A percentile compares a stretch with the other conserved stretches of the same genome.
phyloP scores from a whole-genome alignment of 73 alveolate species.

The Paramecium octaurelia region DNA sequence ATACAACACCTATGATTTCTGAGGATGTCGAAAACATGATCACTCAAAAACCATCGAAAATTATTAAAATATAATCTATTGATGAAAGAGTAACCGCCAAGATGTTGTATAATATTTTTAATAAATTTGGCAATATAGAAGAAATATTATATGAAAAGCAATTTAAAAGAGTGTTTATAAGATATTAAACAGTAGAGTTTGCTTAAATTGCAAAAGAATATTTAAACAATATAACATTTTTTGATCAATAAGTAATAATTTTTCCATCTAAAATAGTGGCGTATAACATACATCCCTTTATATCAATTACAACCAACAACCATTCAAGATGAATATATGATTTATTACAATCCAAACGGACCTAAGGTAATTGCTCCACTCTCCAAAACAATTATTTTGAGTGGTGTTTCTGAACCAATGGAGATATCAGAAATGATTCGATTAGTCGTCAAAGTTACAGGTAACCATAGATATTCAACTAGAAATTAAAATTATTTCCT shows the following conservation, averaged over 20 bases:
- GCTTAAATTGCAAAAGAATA: slow-evolving; percentile 29
- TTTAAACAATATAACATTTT: background rate
- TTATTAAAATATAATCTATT: background rate
- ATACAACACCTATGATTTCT: background rate
- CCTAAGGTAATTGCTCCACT: background rate
- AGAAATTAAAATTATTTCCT: background rate
- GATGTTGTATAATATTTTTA: background rate
- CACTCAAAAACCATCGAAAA: slow-evolving; percentile 9
- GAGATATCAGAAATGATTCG: background rate
- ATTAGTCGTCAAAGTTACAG: background rate
- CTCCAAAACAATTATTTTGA: background rate
- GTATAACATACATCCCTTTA: background rate
- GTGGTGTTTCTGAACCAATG: background rate
- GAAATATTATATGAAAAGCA: slow-evolving; percentile 2
- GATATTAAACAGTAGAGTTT: background rate
- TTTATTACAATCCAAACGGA: background rate
- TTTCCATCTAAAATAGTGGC: background rate
- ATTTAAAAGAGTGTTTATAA: background rate
- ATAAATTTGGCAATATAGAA: slow-evolving; percentile 1
- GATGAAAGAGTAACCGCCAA: slow-evolving; percentile 37
- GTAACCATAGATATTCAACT: background rate
- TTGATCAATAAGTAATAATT: background rate
- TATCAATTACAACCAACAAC: background rate
- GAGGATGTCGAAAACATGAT: background rate
- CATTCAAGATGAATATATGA: slow-evolving; percentile 17